These are phyloP conservation scores for Alternaria sp. DNA, from an alignment of 2,329 filamentous ascomycete genomes.

Conservation along the genomic window DNA sequence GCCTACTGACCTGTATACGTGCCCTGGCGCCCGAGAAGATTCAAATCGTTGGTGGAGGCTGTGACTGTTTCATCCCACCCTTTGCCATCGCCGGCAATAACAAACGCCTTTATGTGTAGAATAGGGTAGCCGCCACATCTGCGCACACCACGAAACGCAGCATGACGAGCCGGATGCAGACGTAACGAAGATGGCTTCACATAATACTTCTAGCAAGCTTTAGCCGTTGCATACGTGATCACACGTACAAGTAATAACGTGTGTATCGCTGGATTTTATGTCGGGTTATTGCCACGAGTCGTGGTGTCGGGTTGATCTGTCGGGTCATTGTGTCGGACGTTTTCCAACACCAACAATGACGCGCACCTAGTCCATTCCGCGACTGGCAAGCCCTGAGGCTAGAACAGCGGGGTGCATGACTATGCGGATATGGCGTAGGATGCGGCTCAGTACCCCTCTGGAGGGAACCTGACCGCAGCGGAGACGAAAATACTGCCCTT, in stretches of 20 bases:
- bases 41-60: slow-evolving; percentile 12
- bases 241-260: background rate
- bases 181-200: background rate
- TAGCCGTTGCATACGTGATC: background rate
- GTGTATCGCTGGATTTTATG: background rate
- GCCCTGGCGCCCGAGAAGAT: slow-evolving; percentile 23
- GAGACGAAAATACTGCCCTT: slow-evolving; percentile 23
- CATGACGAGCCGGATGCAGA: background rate
- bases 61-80: slow-evolving; percentile 17
- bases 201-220: background rate
- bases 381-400: slow-evolving; percentile 15
- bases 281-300: background rate
- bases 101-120: slow-evolving; percentile 28
- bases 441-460: slow-evolving; percentile 8
- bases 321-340: background rate
- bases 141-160: background rate
- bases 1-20: slow-evolving; percentile 23
- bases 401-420: slow-evolving; percentile 22
- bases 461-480: slow-evolving; percentile 20
- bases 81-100: slow-evolving; percentile 20
- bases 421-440: slow-evolving; percentile 2
- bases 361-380: background rate
- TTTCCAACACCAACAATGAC: slow-evolving; percentile 3
- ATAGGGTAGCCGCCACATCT: slow-evolving; percentile 17
- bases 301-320: background rate